Evolutionary conservation across 1,284 basidiomycete species (phyloP).

Genomic region (Erythrobasidium hasegawianum): DNA sequence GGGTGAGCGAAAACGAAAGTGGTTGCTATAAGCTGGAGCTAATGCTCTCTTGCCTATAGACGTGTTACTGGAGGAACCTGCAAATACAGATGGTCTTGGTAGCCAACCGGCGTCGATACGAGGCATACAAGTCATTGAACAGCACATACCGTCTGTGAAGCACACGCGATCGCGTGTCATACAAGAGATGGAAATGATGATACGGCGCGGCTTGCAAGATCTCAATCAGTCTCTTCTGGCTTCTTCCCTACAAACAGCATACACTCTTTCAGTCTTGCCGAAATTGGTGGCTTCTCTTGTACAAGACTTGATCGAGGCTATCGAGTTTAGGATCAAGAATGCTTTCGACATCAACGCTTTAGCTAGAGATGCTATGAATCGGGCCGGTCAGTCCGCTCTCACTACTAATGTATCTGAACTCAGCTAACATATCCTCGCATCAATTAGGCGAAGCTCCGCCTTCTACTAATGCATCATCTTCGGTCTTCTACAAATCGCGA

Average conservation of each 20-base stretch:
- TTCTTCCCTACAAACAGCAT: constrained; percentile 87
- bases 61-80: constrained; percentile 12
- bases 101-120: constrained; percentile 52
- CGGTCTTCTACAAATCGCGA: constrained; percentile 65
- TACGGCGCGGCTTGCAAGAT: constrained; percentile 67
- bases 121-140: constrained; percentile 65
- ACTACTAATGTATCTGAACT: no score
- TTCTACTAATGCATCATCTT: constrained; percentile 7
- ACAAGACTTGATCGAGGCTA: constrained; percentile 73
- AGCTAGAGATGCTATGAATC: constrained; percentile 63
- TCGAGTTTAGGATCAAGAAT: constrained; percentile 70
- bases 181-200: constrained; percentile 81
- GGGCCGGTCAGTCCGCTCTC: neutral
- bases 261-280: constrained; percentile 81
- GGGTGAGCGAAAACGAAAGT: no score
- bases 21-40: no score
- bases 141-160: constrained; percentile 67
- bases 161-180: constrained; percentile 65
- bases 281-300: constrained; percentile 75
- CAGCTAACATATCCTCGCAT: no score
- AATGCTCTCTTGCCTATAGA: no score
- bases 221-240: constrained; percentile 85
- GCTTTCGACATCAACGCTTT: constrained; percentile 85
- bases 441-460: constrained; percentile 28
- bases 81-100: neutral